These are phyloP conservation scores for Usnea hakonensis DNA, from an alignment of 495 filamentous ascomycete genomes.

Conservation along the genomic window DNA sequence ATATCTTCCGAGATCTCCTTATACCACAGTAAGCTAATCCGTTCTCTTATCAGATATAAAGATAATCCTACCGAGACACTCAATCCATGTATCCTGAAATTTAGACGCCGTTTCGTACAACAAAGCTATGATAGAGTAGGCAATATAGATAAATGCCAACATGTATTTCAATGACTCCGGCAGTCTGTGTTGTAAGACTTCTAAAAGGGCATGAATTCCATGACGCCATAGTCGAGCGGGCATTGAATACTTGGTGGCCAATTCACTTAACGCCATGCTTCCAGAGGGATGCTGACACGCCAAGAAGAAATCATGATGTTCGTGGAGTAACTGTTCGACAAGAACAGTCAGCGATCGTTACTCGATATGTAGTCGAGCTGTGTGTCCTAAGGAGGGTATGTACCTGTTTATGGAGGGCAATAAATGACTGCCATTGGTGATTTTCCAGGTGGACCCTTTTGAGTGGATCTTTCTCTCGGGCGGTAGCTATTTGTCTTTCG, in stretches of 20 bases:
- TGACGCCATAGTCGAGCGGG: conserved; percentile 45
- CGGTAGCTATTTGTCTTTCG: conserved; percentile 24
- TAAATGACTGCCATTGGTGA: conserved; percentile 42
- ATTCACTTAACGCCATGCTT: conserved; percentile 29
- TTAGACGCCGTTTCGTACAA: conserved; percentile 45
- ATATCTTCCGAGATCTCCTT: conserved; percentile 38
- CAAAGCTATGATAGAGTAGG: conserved; percentile 44
- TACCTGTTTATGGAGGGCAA: conserved; percentile 35
- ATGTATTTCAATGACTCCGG: conserved; percentile 43
- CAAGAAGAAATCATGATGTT: conserved; percentile 23
- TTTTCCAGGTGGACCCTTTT: conserved; percentile 27
- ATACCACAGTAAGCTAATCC: not conserved
- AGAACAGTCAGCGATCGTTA: not conserved
- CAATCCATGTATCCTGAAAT: conserved; percentile 82
- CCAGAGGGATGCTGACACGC: conserved; percentile 41
- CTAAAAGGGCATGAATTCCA: conserved; percentile 43
- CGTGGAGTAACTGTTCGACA: conserved; percentile 26
- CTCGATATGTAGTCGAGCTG: not conserved
- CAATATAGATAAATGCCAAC: conserved; percentile 45
- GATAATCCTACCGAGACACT: conserved; percentile 48
- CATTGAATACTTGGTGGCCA: conserved; percentile 40
- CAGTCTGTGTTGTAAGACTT: conserved; percentile 36
- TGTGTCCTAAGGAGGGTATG: not conserved
- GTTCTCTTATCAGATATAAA: not conserved
- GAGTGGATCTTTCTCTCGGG: conserved; percentile 27